phyloP scores from a whole-genome alignment of 78 protist genomes.

The Emiliania huxleyi region DNA sequence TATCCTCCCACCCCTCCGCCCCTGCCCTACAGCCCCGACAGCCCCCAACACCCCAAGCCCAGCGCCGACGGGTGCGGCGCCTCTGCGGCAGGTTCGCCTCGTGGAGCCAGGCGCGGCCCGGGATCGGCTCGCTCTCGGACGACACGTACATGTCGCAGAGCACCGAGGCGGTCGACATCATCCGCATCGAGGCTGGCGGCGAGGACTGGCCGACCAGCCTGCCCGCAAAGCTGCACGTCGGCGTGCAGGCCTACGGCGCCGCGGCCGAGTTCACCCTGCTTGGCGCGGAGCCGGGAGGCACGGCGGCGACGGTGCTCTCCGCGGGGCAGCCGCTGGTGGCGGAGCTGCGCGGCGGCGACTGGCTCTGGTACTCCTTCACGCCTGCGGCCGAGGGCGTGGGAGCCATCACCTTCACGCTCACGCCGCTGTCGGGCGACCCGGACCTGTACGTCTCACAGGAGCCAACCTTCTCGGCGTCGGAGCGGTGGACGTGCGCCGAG shows the following conservation, averaged over 20 bases:
- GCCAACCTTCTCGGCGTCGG: background rate
- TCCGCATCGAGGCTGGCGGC: background rate
- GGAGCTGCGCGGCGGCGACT: background rate
- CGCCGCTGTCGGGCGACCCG: background rate
- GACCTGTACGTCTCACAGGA: background rate
- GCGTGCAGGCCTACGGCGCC: background rate
- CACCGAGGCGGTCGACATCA: background rate
- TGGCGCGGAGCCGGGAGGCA: background rate
- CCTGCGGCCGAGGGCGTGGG: background rate
- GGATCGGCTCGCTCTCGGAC: background rate
- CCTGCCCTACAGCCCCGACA: too few relatives aligned
- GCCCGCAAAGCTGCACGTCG: background rate
- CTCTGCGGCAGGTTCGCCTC: background rate
- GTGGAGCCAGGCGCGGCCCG: background rate
- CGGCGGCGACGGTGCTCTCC: background rate
- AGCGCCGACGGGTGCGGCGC: background rate
- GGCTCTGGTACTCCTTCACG: background rate
- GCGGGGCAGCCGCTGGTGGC: background rate
- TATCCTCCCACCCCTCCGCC: background rate
- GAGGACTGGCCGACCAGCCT: background rate
- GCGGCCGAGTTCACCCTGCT: background rate
- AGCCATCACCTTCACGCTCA: background rate
- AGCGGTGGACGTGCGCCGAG: background rate
- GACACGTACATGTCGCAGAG: background rate
- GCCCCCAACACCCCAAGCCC: too few relatives aligned